Conservation (phyloP, 768 basidiomycete genomes). For the Lactarius hatsudake region DNA sequence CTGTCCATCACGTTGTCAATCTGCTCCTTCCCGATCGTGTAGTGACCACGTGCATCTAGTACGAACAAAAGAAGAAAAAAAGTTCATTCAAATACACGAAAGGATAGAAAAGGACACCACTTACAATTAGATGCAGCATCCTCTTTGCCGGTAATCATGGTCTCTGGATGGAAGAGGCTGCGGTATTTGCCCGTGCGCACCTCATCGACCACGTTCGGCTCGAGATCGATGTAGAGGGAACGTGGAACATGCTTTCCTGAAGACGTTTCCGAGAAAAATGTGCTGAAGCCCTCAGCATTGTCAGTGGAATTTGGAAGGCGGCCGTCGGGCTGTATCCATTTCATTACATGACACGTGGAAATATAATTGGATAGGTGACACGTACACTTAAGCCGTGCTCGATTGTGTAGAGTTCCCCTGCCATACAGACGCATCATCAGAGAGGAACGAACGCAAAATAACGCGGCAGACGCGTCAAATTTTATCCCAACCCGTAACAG, state of each 20-base stretch:
- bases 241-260: constrained; percentile 97
- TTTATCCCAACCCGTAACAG: constrained; percentile 26
- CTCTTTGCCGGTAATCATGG: constrained; percentile 97
- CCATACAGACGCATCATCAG: constrained; percentile 23
- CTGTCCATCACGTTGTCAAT: constrained; percentile 98
- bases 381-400: constrained; percentile 96
- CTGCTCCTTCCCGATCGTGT: constrained; percentile 97
- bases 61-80: neutral
- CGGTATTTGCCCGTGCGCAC: constrained; percentile 94
- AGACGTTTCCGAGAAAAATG: constrained; percentile 98
- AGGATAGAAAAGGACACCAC: constrained; percentile 27
- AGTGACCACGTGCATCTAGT: constrained; percentile 95
- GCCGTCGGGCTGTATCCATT: constrained; percentile 79
- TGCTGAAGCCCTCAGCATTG: constrained; percentile 91
- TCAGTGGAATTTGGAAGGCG: constrained; percentile 77
- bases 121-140: constrained; percentile 99
- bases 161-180: constrained; percentile 98
- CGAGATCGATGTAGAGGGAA: constrained; percentile 95
- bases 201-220: constrained; percentile 97
- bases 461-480: constrained; percentile 9
- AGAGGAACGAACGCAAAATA: neutral
- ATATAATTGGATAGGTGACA: constrained; percentile 29
- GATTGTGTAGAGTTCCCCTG: constrained; percentile 98
- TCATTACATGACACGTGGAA: constrained; percentile 25
- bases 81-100: neutral